Evolutionary conservation across 2,329 filamentous ascomycete species (phyloP), one percentile per base, ranked within the genome.

Genomic region (Botrytis fragariae): DNA sequence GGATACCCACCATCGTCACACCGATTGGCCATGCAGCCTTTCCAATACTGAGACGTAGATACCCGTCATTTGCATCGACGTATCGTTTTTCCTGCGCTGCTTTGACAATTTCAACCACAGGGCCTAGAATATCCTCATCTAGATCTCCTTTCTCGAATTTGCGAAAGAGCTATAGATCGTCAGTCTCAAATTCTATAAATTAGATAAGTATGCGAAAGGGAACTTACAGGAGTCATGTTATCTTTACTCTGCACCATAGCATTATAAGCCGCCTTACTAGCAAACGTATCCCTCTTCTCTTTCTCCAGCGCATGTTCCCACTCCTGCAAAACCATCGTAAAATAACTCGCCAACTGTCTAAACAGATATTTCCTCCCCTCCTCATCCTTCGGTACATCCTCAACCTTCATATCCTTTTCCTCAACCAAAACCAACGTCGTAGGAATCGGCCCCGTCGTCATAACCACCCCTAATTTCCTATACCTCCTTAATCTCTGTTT

Each of bases 1-100:
- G 96, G 79, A 99, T 99, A 86, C 96, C 96, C 80, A 99, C 96
- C 96, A 98, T 99, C 82, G 96, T 99, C 57, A 99, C 96, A 83
- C 96, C 96, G 80, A 99, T 99, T 37, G 96, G 96, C 96, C 96
- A 99, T 25, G 96, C 96, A 77, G 94, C 95, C 84, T 97, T 97
- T 76, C 94, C 94, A 80, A 99, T 99, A 81, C 93, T 97, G 72
- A 99, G 86, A 71, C 93, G 88, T 74, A 99, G 85, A 82, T 99
- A 99, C 0, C 94, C 95, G 81, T 99, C 93, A 81, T 98, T 98
- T 48, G 96, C 96, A 83, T 98, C 93, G 64, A 99, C 95, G 81
- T 99, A 99, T 76, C 93, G 90, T 74, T 94, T 89, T 81, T 94
- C 91, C 83, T 99, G 96, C 6, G 95, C 94, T 39, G 94, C 93